phyloP scores from a whole-genome alignment of 2,329 filamentous ascomycete species.

The Stagonosporopsis vannaccii region DNA sequence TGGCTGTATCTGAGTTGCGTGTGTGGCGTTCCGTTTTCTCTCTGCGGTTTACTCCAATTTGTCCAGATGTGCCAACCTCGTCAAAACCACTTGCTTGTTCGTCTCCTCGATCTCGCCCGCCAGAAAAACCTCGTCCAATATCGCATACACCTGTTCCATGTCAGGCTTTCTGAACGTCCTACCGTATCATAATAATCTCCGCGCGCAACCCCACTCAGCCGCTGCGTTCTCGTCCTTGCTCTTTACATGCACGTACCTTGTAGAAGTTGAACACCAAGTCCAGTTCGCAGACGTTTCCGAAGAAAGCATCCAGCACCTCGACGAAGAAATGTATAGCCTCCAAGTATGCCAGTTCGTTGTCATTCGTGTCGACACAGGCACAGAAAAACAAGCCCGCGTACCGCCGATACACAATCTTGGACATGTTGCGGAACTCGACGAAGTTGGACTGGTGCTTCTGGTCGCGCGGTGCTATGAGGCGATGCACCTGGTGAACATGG shows the following conservation, averaged over 20 bases:
- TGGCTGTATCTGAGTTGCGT: not conserved
- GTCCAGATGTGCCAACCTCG: conserved; percentile 91
- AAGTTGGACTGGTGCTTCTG: conserved; percentile 99
- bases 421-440: conserved; percentile 85
- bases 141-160: conserved; percentile 80
- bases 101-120: conserved; percentile 99
- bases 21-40: not conserved
- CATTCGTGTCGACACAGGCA: conserved; percentile 97
- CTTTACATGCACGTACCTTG: conserved; percentile 58
- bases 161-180: not conserved
- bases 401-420: conserved; percentile 96
- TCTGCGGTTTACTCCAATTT: conserved; percentile 75
- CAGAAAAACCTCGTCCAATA: conserved; percentile 96
- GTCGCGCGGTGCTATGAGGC: conserved; percentile 94
- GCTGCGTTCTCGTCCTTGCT: not conserved
- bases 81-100: conserved; percentile 96
- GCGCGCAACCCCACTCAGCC: not conserved
- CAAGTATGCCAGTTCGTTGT: conserved; percentile 95
- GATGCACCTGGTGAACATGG: conserved; percentile 77
- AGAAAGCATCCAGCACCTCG: conserved; percentile 97
- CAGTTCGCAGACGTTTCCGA: conserved; percentile 98
- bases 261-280: conserved; percentile 82
- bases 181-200: not conserved
- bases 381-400: conserved; percentile 99
- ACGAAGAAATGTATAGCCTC: conserved; percentile 99